Percentiles rank a stretch among this genome's conserved stretches.
Evolutionary conservation across 2,329 filamentous ascomycete species (phyloP).

Genomic region (Claviceps lovelessii): DNA sequence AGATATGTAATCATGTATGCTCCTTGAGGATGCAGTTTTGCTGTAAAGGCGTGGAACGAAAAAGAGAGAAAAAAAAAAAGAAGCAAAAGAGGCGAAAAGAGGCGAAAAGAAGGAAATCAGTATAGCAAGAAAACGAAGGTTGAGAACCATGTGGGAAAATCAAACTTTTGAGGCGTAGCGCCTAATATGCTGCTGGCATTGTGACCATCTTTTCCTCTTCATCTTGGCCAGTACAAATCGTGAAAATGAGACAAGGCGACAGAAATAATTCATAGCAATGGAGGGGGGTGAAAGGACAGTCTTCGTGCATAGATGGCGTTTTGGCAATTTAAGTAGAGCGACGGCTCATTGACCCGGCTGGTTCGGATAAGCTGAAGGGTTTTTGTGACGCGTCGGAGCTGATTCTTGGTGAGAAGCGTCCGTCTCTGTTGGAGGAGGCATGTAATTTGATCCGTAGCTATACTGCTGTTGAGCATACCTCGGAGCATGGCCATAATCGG

Average conservation of each 20-base stretch:
- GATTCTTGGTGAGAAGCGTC: background rate
- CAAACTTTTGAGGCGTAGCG: too few species aligned
- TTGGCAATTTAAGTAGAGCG: background rate
- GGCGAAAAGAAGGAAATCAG: too few species aligned
- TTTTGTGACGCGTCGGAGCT: background rate
- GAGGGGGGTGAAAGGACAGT: conserved; percentile 9
- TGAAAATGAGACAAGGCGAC: background rate
- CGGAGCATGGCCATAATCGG: conserved; percentile 1
- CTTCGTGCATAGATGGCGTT: background rate
- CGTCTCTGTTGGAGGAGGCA: background rate
- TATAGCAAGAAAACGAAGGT: too few species aligned
- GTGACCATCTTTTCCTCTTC: background rate
- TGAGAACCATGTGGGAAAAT: too few species aligned
- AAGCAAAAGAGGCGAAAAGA: too few species aligned
- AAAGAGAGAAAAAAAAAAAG: too few species aligned
- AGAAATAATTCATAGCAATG: background rate
- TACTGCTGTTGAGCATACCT: background rate
- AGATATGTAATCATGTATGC: too few species aligned
- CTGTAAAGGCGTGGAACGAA: too few species aligned
- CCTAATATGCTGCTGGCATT: too few species aligned
- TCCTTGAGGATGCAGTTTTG: too few species aligned
- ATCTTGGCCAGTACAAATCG: background rate
- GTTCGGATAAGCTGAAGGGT: conserved; percentile 3
- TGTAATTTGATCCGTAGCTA: background rate
- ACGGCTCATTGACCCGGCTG: background rate